Conservation (phyloP, 169 alveolate species). For the Cyclospora cayetanensis region DNA sequence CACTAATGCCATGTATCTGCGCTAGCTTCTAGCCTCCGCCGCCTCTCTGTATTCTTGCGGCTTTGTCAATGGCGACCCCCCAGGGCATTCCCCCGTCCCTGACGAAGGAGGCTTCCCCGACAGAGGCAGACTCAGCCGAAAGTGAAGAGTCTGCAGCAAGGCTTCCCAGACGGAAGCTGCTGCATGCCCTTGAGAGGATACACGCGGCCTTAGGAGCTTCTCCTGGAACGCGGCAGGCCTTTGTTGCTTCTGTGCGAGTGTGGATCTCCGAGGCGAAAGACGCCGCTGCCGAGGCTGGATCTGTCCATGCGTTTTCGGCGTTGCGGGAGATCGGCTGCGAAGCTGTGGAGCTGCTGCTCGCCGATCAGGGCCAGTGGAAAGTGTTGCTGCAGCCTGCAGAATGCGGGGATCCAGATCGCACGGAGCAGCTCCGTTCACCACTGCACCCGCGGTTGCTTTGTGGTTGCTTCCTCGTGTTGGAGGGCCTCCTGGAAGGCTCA, state of each 20-base stretch:
- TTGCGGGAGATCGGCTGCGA: not conserved
- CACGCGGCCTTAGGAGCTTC: not conserved
- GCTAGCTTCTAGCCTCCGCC: no score
- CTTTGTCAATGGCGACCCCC: no score
- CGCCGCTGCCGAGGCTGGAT: not conserved
- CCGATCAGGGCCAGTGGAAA: not conserved
- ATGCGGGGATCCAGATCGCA: not conserved
- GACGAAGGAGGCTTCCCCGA: no score
- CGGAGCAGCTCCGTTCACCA: not conserved
- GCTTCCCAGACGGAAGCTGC: no score
- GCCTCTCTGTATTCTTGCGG: no score
- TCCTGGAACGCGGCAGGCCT: not conserved
- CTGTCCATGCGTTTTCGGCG: not conserved
- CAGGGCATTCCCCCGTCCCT: no score
- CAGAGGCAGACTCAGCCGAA: no score
- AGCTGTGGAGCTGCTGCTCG: not conserved
- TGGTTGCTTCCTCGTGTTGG: slow-evolving; percentile 6
- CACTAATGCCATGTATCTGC: no score
- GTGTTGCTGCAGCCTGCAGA: not conserved
- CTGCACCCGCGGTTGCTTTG: slow-evolving; percentile 2
- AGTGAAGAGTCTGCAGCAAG: no score
- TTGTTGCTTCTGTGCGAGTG: not conserved
- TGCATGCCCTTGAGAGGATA: not conserved
- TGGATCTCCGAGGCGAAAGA: not conserved
- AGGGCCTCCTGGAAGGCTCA: not conserved